Base-by-base conservation (phyloP, 176 grass and related monocot species). In the Eragrostis nindensis region DNA sequence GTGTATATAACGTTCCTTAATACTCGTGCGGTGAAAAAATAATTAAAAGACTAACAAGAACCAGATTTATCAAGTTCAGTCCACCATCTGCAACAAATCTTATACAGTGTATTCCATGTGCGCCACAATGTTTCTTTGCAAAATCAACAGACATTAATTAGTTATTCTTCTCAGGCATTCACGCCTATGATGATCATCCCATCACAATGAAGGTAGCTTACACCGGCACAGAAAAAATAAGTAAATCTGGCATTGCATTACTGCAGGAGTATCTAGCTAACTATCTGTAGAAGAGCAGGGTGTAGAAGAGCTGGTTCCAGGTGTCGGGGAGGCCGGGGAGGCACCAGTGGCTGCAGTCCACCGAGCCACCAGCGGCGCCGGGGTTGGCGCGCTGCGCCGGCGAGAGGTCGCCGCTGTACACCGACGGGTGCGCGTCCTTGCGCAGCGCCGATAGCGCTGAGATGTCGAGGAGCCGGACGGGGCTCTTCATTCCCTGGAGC, bases 331-430 rank as follows among this genome's bases (percentile, higher is more conserved):
- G 88, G 53, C 92, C 96, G 0, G 92, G 92, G 36, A 98, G 89
- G 71, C 96, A 95, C 96, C 96, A 95, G 48, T 98, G 92, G 71
- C 96, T 98, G 80, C 96, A 98, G 49, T 98, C 92, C 10, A 85
- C 88, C 1, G 90, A 93, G 78, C 83, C 84, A 77, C 81, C 87
- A 19, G 55, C 50, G 54, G 55, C 64, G 62, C 82, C 81, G 0
- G 90, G 87, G 74, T 87, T 87, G 60, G 90, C 81, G 42, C 86
- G 85, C 78, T 98, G 95, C 82, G 86, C 86, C 41, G 92, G 87
- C 46, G 81, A 82, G 40, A 93, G 38, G 68, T 91, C 92, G 8
- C 90, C 96, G 79, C 92, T 95, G 76, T 91, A 99, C 49, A 90
- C 79, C 40, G 96, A 91, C 32, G 90, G 92, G 62, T 99, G 96